Conservation (phyloP, 75 land plant genomes). For the Ceratopteris richardii region DNA sequence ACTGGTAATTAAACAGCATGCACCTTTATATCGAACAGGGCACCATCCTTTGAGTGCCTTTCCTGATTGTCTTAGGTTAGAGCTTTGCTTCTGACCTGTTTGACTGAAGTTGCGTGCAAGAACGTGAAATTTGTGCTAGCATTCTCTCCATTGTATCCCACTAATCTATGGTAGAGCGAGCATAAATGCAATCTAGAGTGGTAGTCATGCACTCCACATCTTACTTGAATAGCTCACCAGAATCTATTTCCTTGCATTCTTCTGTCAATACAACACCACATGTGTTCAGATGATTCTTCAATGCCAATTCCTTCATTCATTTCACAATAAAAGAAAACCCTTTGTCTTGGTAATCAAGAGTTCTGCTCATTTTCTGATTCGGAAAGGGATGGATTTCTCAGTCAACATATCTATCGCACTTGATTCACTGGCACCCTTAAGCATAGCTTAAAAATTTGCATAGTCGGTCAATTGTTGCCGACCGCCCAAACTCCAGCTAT, state of each 20-base stretch:
- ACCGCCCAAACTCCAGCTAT: too few species aligned
- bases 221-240: too few species aligned
- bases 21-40: too few species aligned
- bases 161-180: slow-evolving; percentile 44
- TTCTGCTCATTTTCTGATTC: too few species aligned
- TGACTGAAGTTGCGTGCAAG: background rate
- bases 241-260: too few species aligned
- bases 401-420: too few species aligned
- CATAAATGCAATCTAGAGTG: slow-evolving; percentile 69
- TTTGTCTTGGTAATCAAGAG: too few species aligned
- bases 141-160: slow-evolving; percentile 76
- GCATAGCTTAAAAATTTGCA: slow-evolving; percentile 62
- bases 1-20: too few species aligned
- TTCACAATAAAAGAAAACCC: slow-evolving; percentile 33
- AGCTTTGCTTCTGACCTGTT: background rate
- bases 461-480: slow-evolving; percentile 63
- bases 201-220: slow-evolving; percentile 48
- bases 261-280: too few species aligned
- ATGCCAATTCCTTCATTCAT: slow-evolving; percentile 88
- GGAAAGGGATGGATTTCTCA: too few species aligned
- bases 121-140: slow-evolving; percentile 52
- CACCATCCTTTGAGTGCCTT: too few species aligned
- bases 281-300: too few species aligned
- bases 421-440: slow-evolving; percentile 44
- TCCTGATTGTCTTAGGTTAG: background rate